A percentile compares a stretch with the other conserved stretches of the same genome.
phyloP scores from a whole-genome alignment of 495 filamentous ascomycete species.

The Penicillium silybi region DNA sequence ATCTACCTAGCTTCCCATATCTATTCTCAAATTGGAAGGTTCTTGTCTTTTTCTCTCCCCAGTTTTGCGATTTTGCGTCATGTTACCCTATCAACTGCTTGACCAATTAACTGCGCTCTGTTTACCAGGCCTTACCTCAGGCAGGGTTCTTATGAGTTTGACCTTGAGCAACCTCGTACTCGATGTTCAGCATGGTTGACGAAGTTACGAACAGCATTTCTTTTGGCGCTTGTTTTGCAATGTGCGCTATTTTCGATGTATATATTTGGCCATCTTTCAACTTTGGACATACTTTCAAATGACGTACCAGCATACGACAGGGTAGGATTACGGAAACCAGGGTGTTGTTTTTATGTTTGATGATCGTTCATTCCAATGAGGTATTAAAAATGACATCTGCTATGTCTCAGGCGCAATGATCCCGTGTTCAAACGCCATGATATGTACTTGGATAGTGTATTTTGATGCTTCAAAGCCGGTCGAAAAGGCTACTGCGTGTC shows the following conservation, averaged over 20 bases:
- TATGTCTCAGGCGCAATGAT: not conserved
- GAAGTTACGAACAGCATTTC: slow-evolving; percentile 12
- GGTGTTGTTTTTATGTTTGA: not conserved
- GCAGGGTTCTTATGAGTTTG: not conserved
- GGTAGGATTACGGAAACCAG: not conserved
- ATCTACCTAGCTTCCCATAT: slow-evolving; percentile 7
- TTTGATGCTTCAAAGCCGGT: slow-evolving; percentile 2
- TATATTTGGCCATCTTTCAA: slow-evolving; percentile 3
- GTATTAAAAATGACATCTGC: slow-evolving; percentile 4
- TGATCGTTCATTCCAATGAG: not conserved
- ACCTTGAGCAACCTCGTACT: not conserved
- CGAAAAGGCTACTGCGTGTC: not conserved
- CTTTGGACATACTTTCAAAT: not conserved
- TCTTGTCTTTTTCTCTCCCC: not conserved
- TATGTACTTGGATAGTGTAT: slow-evolving; percentile 9
- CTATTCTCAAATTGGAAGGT: not conserved
- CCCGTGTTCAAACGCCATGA: slow-evolving; percentile 9
- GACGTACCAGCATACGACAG: not conserved
- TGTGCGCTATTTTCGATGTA: not conserved
- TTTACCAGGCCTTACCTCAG: not conserved
- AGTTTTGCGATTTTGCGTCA: not conserved
- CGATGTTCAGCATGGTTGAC: slow-evolving; percentile 6
- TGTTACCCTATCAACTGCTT: not conserved
- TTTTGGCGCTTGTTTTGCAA: not conserved
- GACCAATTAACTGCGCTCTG: not conserved